Evolutionary conservation across 805 yeast species (phyloP), one percentile per base, ranked within the genome.

Genomic region (Lachancea sp.): DNA sequence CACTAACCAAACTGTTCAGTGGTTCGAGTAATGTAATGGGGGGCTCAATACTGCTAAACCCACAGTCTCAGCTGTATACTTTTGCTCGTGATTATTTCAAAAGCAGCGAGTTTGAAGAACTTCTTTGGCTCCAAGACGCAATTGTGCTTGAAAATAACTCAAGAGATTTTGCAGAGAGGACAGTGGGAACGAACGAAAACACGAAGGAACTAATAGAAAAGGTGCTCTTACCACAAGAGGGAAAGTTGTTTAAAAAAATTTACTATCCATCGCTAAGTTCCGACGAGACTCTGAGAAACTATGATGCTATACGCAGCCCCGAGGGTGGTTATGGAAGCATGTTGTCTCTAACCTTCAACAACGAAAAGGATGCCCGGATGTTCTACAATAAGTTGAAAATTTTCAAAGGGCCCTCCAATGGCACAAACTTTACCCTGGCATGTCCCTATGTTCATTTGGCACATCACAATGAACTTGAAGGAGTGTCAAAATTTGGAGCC

Each of bases 11-110:
- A 62, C 85, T 90, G 15, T 93, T 93, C 61, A 81, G 91, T 31
- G 97, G 98, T 19, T 96, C 88, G 62, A 83, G 95, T 27, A 89
- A 91, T 58, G 97, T 91, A 42, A 85, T 91, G 91, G 96, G 89
- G 0, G 99, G 99, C 2, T 81, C 91, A 11, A 64, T 90, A 49
- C 81, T 88, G 5, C 67, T 93, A 55, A 93, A 91, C 59, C 84
- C 90, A 4, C 56, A 70, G 5, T 74, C 90, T 8, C 66, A 63
- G 57, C 50, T 89, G 77, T 67, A 46, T 53, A 2, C 48, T 43
- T 45, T 72, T 86, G 64, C 63, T 3, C 50, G 49, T 18, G 46
- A 47, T 12, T 73, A 73, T 53, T 59, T 61, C 33, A 38, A 58
- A 39, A 50, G 52, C 46, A 81, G 81, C 58, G 56, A 73, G 45